These are phyloP conservation scores for Coemansia sp. DNA, from an alignment of 371 early-diverging fungal genomes.

Conservation along the genomic window DNA sequence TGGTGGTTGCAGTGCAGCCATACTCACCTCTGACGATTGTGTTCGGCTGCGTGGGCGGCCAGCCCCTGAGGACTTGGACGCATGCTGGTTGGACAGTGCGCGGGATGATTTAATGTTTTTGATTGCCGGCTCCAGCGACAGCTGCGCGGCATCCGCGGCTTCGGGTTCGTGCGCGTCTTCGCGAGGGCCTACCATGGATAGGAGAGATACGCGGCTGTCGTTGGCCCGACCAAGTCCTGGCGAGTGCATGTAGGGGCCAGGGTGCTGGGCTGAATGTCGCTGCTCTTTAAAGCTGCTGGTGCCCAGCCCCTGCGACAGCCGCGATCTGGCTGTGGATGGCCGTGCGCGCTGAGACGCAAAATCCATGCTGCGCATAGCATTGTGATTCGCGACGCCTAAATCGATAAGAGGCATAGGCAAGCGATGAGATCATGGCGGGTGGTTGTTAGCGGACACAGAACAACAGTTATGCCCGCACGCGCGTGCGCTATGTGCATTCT, in stretches of 20 bases:
- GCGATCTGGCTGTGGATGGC: slow-evolving; percentile 39
- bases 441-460: not conserved
- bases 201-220: slow-evolving; percentile 40
- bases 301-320: slow-evolving; percentile 34
- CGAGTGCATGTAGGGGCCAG: slow-evolving; percentile 23
- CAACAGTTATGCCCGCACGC: not conserved
- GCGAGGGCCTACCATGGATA: slow-evolving; percentile 35
- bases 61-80: slow-evolving; percentile 7
- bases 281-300: slow-evolving; percentile 38
- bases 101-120: slow-evolving; percentile 38
- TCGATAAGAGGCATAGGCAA: not conserved
- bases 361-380: slow-evolving; percentile 22
- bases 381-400: slow-evolving; percentile 17
- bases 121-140: slow-evolving; percentile 32
- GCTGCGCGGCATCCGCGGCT: slow-evolving; percentile 12
- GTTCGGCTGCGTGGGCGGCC: slow-evolving; percentile 46
- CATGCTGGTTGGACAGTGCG: slow-evolving; percentile 36
- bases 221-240: slow-evolving; percentile 12
- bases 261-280: slow-evolving; percentile 10
- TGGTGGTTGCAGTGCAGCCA: not conserved
- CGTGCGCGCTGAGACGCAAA: slow-evolving; percentile 22
- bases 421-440: slow-evolving; percentile 1
- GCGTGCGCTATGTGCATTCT: not conserved
- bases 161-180: slow-evolving; percentile 8
- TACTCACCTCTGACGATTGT: slow-evolving; percentile 49